phyloP scores from a whole-genome alignment of 1,139 yeast genomes.

The Debaryomyces coudertii region DNA sequence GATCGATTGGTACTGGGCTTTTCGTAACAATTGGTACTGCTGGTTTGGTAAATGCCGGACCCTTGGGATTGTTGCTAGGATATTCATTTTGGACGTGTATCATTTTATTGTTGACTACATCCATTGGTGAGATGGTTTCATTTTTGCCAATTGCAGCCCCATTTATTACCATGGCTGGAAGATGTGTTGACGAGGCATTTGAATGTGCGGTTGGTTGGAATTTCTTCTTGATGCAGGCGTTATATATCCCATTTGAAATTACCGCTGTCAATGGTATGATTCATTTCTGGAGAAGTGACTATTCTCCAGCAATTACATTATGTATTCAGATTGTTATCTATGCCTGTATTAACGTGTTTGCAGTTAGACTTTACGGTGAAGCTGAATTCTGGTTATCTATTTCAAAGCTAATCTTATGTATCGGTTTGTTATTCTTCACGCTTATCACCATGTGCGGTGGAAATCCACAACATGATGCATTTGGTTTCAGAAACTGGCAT shows the following conservation, averaged over 20 bases:
- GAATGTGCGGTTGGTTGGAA: constrained; percentile 83
- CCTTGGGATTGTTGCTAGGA: constrained; percentile 47
- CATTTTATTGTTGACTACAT: constrained; percentile 62
- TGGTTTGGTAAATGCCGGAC: constrained; percentile 46
- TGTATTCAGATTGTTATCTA: constrained; percentile 65
- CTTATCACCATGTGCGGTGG: constrained; percentile 86
- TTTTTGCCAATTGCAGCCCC: constrained; percentile 74
- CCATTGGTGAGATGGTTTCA: constrained; percentile 83
- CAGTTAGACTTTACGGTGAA: constrained; percentile 78
- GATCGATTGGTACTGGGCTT: constrained; percentile 40
- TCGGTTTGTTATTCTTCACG: constrained; percentile 74
- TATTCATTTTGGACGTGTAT: constrained; percentile 51
- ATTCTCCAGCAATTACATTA: constrained; percentile 66
- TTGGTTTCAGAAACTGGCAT: constrained; percentile 70
- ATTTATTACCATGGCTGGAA: constrained; percentile 56
- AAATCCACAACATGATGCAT: constrained; percentile 65
- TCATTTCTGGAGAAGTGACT: constrained; percentile 79
- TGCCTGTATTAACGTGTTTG: constrained; percentile 65
- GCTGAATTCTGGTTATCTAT: constrained; percentile 79
- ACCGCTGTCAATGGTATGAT: constrained; percentile 78
- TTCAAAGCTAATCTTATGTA: constrained; percentile 69
- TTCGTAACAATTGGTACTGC: constrained; percentile 52
- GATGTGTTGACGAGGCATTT: constrained; percentile 65
- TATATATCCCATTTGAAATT: constrained; percentile 79
- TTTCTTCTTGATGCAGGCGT: constrained; percentile 75